Evolutionary conservation across 306 rosid species (phyloP).

Genomic region (barrel medic (Medicago truncatula)): DNA sequence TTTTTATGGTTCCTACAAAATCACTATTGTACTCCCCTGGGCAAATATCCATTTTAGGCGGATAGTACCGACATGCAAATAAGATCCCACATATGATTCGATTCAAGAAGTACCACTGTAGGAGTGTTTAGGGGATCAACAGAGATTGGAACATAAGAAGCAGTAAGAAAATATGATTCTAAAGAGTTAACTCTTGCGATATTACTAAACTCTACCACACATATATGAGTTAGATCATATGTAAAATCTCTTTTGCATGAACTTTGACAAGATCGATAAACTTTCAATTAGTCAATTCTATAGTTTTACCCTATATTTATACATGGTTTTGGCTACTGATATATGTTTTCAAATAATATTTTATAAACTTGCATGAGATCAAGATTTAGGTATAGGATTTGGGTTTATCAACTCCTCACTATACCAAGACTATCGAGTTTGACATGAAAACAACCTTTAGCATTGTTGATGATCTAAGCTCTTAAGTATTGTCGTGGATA

Average conservation of each 20-base stretch:
- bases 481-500: no score
- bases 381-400: no score
- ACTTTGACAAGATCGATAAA: not conserved
- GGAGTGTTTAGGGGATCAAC: not conserved
- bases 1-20: not conserved
- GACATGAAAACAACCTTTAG: no score
- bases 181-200: not conserved
- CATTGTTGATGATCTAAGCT: no score
- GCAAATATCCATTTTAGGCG: not conserved
- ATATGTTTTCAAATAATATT: no score
- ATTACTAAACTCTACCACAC: not conserved
- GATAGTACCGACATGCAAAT: not conserved
- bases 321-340: not conserved
- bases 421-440: no score
- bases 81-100: not conserved
- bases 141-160: not conserved
- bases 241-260: conserved; percentile 1
- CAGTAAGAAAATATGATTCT: not conserved
- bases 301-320: not conserved
- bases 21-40: not conserved
- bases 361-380: no score
- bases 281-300: conserved; percentile 11
- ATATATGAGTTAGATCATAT: not conserved
- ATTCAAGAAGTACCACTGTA: not conserved
- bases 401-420: no score